Conservation (phyloP, 176 grass and related monocot genomes). For the Canna indica region DNA sequence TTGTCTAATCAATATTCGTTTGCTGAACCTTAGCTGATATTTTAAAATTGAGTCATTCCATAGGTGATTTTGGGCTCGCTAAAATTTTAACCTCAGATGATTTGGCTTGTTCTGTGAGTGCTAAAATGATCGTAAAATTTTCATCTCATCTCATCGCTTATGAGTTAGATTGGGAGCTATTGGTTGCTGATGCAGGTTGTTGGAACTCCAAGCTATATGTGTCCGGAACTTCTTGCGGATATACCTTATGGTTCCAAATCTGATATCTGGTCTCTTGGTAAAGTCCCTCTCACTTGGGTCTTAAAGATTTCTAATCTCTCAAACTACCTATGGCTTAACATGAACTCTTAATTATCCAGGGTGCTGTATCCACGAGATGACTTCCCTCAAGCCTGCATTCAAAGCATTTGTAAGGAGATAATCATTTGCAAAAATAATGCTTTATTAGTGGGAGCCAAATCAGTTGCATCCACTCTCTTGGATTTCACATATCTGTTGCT, state of each 20-base stretch:
- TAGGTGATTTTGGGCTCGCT: slow-evolving; percentile 89
- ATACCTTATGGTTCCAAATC: slow-evolving; percentile 94
- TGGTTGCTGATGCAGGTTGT: slow-evolving; percentile 47
- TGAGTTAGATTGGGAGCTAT: neutral
- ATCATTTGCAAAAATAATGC: too few relatives aligned
- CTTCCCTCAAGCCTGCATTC: slow-evolving; percentile 76
- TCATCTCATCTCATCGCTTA: neutral
- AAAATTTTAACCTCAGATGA: slow-evolving; percentile 81
- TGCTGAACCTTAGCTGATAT: neutral
- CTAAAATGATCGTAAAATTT: neutral
- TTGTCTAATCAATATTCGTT: neutral
- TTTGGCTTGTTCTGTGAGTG: slow-evolving; percentile 79
- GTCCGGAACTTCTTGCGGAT: slow-evolving; percentile 94
- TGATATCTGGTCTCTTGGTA: slow-evolving; percentile 59
- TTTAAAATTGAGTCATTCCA: slow-evolving; percentile 2
- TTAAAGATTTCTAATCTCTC: neutral
- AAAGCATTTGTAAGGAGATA: slow-evolving; percentile 80
- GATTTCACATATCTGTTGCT: too few relatives aligned
- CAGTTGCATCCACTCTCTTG: too few relatives aligned
- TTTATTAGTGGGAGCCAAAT: too few relatives aligned
- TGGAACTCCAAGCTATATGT: slow-evolving; percentile 93
- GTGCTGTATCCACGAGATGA: slow-evolving; percentile 91
- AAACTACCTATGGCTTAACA: neutral
- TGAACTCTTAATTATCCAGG: slow-evolving; percentile 36
- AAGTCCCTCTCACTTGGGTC: neutral